These are phyloP conservation scores for Lactarius sp. DNA, from an alignment of 768 basidiomycete genomes.

Conservation along the genomic window DNA sequence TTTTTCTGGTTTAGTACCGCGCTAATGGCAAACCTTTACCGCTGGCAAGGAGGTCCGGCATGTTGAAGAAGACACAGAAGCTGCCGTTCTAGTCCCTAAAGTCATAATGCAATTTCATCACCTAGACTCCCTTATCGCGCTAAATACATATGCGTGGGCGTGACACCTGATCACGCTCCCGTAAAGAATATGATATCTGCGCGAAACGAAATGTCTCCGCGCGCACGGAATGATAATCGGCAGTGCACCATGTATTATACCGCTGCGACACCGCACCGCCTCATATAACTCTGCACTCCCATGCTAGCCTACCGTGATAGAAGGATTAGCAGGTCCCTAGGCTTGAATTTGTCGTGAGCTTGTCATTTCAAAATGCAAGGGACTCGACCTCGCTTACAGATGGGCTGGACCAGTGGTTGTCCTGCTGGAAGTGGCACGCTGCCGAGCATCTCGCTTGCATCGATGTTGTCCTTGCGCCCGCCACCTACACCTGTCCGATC, in stretches of 20 bases:
- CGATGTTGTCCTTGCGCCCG: slow-evolving; percentile 4
- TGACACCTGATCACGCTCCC: neutral
- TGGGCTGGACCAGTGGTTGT: slow-evolving; percentile 1
- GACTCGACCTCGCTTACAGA: slow-evolving; percentile 6
- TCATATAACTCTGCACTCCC: neutral
- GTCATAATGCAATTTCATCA: neutral
- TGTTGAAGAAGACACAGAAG: slow-evolving; percentile 24
- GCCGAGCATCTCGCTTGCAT: neutral
- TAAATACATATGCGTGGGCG: neutral
- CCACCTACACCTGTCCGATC: slow-evolving; percentile 22
- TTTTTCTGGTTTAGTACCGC: slow-evolving; percentile 17
- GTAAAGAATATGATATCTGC: slow-evolving; percentile 12
- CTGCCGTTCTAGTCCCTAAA: slow-evolving; percentile 23
- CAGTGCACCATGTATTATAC: neutral
- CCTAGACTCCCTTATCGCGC: neutral
- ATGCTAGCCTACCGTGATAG: neutral
- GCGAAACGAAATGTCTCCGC: slow-evolving; percentile 7
- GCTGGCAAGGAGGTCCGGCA: slow-evolving; percentile 16
- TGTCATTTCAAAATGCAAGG: neutral
- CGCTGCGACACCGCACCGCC: neutral
- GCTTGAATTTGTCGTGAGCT: slow-evolving; percentile 10
- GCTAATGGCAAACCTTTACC: slow-evolving; percentile 22
- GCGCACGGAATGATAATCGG: neutral
- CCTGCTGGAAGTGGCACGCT: slow-evolving; percentile 6
- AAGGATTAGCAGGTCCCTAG: slow-evolving; percentile 1